Base-by-base conservation (phyloP, 352 stramenopile species). In the Elongisporangium senticosum region DNA sequence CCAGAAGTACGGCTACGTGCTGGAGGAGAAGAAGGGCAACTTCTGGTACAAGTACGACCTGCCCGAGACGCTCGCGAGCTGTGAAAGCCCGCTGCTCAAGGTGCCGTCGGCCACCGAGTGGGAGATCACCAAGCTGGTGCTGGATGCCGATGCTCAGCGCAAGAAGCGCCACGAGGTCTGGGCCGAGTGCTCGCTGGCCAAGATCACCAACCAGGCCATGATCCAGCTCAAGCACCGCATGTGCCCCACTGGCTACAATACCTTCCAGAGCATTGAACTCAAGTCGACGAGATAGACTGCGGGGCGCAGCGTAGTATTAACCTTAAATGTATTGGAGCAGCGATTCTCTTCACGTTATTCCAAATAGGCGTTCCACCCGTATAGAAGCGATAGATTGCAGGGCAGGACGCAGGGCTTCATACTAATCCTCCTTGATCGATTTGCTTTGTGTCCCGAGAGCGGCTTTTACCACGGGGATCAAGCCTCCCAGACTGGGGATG, bases 31-130 rank as follows among this genome's bases (percentile, higher is more conserved):
- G 50, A 64, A 77, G 19, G 74, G 72, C 7, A 71, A 76, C 52
- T 68, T 79, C 47, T 83, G 75, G 62, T 85, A 82, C 72, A 83
- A 85, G 53, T 85, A 83, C 54, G 62, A 74, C 24, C 39, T 85
- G n/a, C 73, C 75, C 17, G 64, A 79, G 52, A 69, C 73, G 40
- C 51, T 85, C 21, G 61, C 69, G 6, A 60, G 69, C n/a, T 85
- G 75, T 63, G 67, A 75, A 22, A 69, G 71, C 15, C 59, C 71
- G 54, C 59, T 83, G 56, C 59, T 85, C 7, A 65, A 68, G 43
- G 61, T 81, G 21, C 73, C 72, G 48, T 71, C 73, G 17, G 57
- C 71, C 17, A 77, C 59, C 0, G 73, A 83, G 39, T 85, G 68
- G 73, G 56, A 62, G 56, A 50, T 67, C 37, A 20, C 28, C 33